Conservation (phyloP, 176 grass and related monocot species). For the Rhynchospora breviuscula region DNA sequence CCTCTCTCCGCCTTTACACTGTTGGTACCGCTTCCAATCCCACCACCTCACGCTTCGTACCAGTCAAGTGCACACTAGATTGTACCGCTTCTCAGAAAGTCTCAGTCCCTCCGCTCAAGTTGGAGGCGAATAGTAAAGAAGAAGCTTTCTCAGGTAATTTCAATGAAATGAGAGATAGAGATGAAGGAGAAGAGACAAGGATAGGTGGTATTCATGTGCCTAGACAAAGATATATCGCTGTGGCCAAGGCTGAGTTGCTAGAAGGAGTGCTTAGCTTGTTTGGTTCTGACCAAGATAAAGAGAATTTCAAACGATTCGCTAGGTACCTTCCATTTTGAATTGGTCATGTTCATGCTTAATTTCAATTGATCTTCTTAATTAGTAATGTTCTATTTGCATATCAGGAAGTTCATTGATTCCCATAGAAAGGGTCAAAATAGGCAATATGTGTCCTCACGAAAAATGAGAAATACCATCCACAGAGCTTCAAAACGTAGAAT, state of each 20-base stretch:
- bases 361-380: background rate
- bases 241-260: conserved; percentile 60
- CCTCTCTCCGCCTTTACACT: conserved; percentile 3
- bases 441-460: no score
- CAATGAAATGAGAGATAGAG: background rate
- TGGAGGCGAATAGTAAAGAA: conserved; percentile 2
- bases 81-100: background rate
- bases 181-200: background rate
- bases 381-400: background rate
- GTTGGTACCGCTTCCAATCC: background rate
- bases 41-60: background rate
- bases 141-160: conserved; percentile 6
- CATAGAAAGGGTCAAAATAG: background rate
- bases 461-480: background rate
- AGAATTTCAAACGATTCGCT: conserved; percentile 54
- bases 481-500: background rate
- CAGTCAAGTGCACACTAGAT: conserved; percentile 1
- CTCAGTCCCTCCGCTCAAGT: conserved; percentile 15
- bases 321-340: conserved; percentile 26
- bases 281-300: conserved; percentile 31
- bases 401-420: background rate
- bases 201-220: conserved; percentile 68
- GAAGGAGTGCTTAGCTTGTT: conserved; percentile 52
- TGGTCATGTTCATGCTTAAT: background rate
- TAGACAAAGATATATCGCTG: conserved; percentile 75